Base-by-base conservation (phyloP, 129 eudicot genomes). In the Lonicera japonica region DNA sequence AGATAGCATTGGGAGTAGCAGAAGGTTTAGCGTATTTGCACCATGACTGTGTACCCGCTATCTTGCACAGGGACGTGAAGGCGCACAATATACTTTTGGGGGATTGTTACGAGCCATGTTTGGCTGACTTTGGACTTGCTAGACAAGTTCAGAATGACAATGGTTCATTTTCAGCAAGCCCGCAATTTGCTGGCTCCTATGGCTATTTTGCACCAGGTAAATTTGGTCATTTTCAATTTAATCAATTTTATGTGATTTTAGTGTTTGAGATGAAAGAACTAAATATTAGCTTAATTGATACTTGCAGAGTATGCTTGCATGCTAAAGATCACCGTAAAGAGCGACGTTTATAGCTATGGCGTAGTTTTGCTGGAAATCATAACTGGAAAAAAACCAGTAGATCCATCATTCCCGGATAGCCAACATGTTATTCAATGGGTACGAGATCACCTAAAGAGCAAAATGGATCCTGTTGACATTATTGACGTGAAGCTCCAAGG, bases 201-300 rank as follows among this genome's bases (percentile, higher is more conserved):
- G 97, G 97, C 36, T 91, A 91, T 72, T 79, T 91, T 79, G 95
- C 97, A 65, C 97, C 97, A 15, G 97, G 97, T 91, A 87, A 58
- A 12, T 46, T 17, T 29, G 11, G 25, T 45, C 36, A 29, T 3
- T 19, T 11, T 43, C 13, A 6, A 29, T 29, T 29, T 29, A 29
- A 29, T 6, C 36, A 29, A 29, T 29, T 29, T 29, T 29, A 29
- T 29, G 6, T 29, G 6, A 29, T 29, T 1, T 29, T 29, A 29
- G 6, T 29, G 2, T 6, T 6, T 29, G 4, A 29, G 4, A 29
- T 29, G 6, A n/a, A n/a, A n/a, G n/a, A 29, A 1, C n/a, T 10
- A 45, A 45, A 10, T 45, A 45, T 15, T 22, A 15, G 16, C 43
- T 43, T 14, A 43, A 29, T 71, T 16, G 6, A 0, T 64, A 48